These are phyloP conservation scores for Trichocomaceae sp. DNA, from an alignment of 2,329 filamentous ascomycete species.

Conservation along the genomic window DNA sequence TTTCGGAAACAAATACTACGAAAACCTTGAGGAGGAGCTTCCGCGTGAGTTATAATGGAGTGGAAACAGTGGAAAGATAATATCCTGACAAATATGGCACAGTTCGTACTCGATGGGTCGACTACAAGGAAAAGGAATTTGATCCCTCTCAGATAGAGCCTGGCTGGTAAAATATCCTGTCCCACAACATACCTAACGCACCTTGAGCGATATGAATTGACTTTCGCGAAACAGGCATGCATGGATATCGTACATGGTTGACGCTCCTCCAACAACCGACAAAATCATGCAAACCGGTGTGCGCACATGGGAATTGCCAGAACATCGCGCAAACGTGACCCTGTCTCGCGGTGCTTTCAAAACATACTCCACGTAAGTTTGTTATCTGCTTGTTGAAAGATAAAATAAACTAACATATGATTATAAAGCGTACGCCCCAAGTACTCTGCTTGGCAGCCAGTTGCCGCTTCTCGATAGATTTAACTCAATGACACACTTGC, in stretches of 20 bases:
- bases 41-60: conserved; percentile 56
- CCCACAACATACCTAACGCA: background rate
- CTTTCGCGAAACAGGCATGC: conserved; percentile 61
- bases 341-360: conserved; percentile 73
- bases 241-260: conserved; percentile 91
- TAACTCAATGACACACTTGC: conserved; percentile 8
- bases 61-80: background rate
- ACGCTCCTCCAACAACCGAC: conserved; percentile 76
- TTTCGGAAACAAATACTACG: conserved; percentile 96
- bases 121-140: conserved; percentile 78
- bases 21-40: conserved; percentile 84
- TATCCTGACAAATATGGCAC: conserved; percentile 14
- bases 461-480: conserved; percentile 15
- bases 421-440: conserved; percentile 11
- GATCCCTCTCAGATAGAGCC: conserved; percentile 70
- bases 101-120: conserved; percentile 96
- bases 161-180: conserved; percentile 56
- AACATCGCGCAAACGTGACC: conserved; percentile 70
- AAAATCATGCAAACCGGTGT: conserved; percentile 59
- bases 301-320: conserved; percentile 68
- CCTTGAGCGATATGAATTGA: background rate
- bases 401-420: background rate
- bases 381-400: background rate
- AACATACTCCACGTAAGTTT: conserved; percentile 86
- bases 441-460: conserved; percentile 13